A percentile compares a stretch with the other conserved stretches of the same genome.
Evolutionary conservation across 495 filamentous ascomycete genomes (phyloP).

Genomic region (Geopyxis carbonaria): DNA sequence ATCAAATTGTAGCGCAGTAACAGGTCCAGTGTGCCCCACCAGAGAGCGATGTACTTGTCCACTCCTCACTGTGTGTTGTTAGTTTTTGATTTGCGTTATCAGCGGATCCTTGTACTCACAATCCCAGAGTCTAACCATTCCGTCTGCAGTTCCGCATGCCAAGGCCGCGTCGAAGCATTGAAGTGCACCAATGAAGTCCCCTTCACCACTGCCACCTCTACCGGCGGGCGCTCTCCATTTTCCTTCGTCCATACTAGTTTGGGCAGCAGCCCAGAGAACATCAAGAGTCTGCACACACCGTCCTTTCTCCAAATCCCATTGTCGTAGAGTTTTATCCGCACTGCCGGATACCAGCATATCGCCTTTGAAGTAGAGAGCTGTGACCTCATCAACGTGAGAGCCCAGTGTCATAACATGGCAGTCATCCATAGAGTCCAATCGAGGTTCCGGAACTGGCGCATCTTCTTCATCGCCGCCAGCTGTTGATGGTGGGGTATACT

Average conservation of each 20-base stretch:
- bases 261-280: conserved; percentile 96
- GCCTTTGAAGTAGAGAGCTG: conserved; percentile 74
- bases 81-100: background rate
- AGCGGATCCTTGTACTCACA: conserved; percentile 17
- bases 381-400: conserved; percentile 86
- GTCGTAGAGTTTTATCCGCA: conserved; percentile 86
- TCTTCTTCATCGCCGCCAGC: conserved; percentile 38
- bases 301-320: conserved; percentile 93
- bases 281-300: conserved; percentile 95
- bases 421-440: conserved; percentile 54
- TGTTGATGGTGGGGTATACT: conserved; percentile 24
- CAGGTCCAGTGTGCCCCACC: conserved; percentile 89
- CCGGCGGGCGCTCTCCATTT: conserved; percentile 40
- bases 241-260: conserved; percentile 52
- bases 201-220: conserved; percentile 40
- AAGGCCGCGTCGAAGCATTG: conserved; percentile 95
- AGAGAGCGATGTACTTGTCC: conserved; percentile 92
- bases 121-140: conserved; percentile 97
- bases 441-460: conserved; percentile 38
- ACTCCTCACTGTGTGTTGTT: conserved; percentile 41
- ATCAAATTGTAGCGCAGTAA: conserved; percentile 92
- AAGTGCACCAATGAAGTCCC: conserved; percentile 83
- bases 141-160: conserved; percentile 95
- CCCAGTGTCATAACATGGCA: conserved; percentile 74
- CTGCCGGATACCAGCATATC: conserved; percentile 89